Percentiles rank a stretch among this genome's conserved stretches.
These are phyloP conservation scores for Lophium mytilinum DNA, from an alignment of 495 filamentous ascomycete species.

Conservation along the genomic window DNA sequence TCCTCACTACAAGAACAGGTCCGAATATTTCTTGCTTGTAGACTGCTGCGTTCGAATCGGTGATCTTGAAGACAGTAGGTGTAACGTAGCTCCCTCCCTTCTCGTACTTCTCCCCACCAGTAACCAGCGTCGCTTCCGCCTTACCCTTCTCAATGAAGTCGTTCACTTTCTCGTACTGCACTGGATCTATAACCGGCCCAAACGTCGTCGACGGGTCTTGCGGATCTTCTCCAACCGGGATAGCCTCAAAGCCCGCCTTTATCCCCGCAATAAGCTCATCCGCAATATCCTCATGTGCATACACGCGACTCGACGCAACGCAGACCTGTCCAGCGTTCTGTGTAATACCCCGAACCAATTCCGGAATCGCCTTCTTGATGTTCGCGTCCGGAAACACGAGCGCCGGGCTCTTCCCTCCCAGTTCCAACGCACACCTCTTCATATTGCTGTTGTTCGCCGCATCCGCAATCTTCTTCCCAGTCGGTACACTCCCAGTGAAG, in stretches of 20 bases:
- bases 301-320: slow-evolving; percentile 67
- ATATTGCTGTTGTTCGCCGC: slow-evolving; percentile 54
- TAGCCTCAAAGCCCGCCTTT: slow-evolving; percentile 54
- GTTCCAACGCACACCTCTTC: slow-evolving; percentile 76
- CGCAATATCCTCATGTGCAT: background rate
- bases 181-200: slow-evolving; percentile 60
- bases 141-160: slow-evolving; percentile 60
- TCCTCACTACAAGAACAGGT: background rate
- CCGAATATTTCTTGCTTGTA: slow-evolving; percentile 10
- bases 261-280: slow-evolving; percentile 51
- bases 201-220: slow-evolving; percentile 63
- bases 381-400: slow-evolving; percentile 61
- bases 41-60: background rate
- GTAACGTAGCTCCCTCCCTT: background rate
- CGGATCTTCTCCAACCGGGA: slow-evolving; percentile 53
- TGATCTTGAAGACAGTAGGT: background rate
- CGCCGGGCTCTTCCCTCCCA: slow-evolving; percentile 68
- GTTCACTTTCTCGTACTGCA: slow-evolving; percentile 59
- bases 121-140: slow-evolving; percentile 36
- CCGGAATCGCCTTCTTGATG: slow-evolving; percentile 60
- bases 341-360: slow-evolving; percentile 78
- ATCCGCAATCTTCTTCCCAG: slow-evolving; percentile 62
- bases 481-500: slow-evolving; percentile 69
- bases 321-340: slow-evolving; percentile 73
- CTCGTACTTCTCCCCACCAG: background rate